Conservation (phyloP, 306 rosid genomes). For the Pyrus pyrifolia region DNA sequence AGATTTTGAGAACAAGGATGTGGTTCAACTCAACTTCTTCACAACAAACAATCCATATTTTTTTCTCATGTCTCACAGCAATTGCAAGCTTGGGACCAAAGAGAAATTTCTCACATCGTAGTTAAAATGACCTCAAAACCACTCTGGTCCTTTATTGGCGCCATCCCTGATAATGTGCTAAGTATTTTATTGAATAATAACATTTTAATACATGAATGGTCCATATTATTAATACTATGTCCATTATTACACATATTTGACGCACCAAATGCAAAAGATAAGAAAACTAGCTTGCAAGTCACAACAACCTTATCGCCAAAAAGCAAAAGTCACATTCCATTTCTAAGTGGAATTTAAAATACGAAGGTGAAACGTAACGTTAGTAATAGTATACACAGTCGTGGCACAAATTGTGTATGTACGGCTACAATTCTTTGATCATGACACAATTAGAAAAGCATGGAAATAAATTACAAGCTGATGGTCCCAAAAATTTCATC, state of each 20-base stretch:
- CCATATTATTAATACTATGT: not conserved
- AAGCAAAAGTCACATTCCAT: slow-evolving; percentile 27
- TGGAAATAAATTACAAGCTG: slow-evolving; percentile 2
- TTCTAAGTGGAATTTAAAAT: slow-evolving; percentile 26
- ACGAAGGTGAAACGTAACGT: slow-evolving; percentile 29
- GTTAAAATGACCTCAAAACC: too few species aligned
- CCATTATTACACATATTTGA: not conserved
- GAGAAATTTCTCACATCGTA: too few species aligned
- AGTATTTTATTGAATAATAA: not conserved
- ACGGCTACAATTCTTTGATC: slow-evolving; percentile 7
- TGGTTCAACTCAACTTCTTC: too few species aligned
- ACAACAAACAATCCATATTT: too few species aligned
- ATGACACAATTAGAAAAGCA: slow-evolving; percentile 13
- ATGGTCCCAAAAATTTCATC: slow-evolving; percentile 28
- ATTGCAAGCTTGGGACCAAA: too few species aligned
- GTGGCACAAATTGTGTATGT: slow-evolving; percentile 12
- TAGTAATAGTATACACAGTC: not conserved
- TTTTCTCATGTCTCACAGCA: too few species aligned
- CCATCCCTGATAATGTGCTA: not conserved
- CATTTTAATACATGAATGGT: not conserved
- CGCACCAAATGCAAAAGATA: not conserved
- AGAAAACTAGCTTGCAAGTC: not conserved
- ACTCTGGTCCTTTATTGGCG: too few species aligned
- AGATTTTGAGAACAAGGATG: too few species aligned
- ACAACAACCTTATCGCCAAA: slow-evolving; percentile 30